These are phyloP conservation scores for Scytalidium sp. DNA, from an alignment of 2,329 filamentous ascomycete species.

Conservation along the genomic window DNA sequence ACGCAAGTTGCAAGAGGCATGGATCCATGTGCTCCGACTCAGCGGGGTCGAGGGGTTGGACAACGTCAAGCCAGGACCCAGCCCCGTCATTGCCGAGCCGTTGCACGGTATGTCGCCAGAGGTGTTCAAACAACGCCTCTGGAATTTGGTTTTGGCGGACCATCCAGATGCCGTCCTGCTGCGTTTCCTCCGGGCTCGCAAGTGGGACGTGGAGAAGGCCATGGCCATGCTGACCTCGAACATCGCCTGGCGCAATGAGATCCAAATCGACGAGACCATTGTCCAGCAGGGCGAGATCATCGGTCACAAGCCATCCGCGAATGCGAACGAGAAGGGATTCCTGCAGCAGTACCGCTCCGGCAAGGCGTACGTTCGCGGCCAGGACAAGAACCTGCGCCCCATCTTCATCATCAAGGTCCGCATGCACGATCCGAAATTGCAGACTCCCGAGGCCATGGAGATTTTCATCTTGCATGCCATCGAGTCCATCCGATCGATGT, in stretches of 20 bases:
- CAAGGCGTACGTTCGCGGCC: slow-evolving; percentile 36
- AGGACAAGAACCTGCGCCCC: slow-evolving; percentile 32
- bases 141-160: slow-evolving; percentile 26
- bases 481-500: slow-evolving; percentile 31
- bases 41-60: slow-evolving; percentile 17
- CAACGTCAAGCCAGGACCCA: slow-evolving; percentile 29
- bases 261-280: slow-evolving; percentile 29
- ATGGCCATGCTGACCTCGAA: slow-evolving; percentile 36
- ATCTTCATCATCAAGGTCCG: slow-evolving; percentile 34
- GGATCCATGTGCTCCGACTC: slow-evolving; percentile 19
- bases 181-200: slow-evolving; percentile 38
- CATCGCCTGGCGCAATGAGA: slow-evolving; percentile 35
- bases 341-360: slow-evolving; percentile 34
- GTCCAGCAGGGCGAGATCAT: slow-evolving; percentile 31
- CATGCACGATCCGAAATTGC: slow-evolving; percentile 28
- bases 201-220: slow-evolving; percentile 37
- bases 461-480: slow-evolving; percentile 37
- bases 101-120: slow-evolving; percentile 36
- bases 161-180: slow-evolving; percentile 36
- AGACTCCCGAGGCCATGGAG: slow-evolving; percentile 33
- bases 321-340: slow-evolving; percentile 30
- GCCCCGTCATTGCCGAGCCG: too few relatives aligned
- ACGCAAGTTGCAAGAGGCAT: slow-evolving; percentile 21
- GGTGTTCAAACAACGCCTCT: slow-evolving; percentile 22
- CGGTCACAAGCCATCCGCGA: slow-evolving; percentile 18